Percentiles rank a stretch among this genome's conserved stretches.
phyloP scores from a whole-genome alignment of 768 basidiomycete species.

The Boletellus ananiceps region DNA sequence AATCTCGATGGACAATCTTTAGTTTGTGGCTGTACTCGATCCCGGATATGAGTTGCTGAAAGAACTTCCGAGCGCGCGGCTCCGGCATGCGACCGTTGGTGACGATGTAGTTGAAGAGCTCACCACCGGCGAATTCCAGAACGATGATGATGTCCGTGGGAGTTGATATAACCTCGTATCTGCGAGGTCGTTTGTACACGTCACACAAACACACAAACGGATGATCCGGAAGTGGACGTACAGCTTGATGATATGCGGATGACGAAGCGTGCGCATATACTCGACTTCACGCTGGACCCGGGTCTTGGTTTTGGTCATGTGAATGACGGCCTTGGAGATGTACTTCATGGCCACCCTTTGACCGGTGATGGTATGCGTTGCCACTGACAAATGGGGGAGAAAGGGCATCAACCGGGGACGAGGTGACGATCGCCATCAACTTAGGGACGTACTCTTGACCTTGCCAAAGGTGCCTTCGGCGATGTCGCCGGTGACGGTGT shows the following conservation, averaged over 20 bases:
- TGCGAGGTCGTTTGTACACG: slow-evolving; percentile 22
- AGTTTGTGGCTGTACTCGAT: slow-evolving; percentile 96
- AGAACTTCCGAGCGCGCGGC: slow-evolving; percentile 83
- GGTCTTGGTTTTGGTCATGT: slow-evolving; percentile 85
- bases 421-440: slow-evolving; percentile 12
- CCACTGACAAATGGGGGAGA: slow-evolving; percentile 54
- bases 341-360: slow-evolving; percentile 98
- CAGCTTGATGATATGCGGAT: slow-evolving; percentile 98
- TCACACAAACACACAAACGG: slow-evolving; percentile 3
- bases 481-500: slow-evolving; percentile 81
- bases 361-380: slow-evolving; percentile 88
- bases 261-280: slow-evolving; percentile 89
- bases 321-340: slow-evolving; percentile 91
- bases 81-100: slow-evolving; percentile 90
- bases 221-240: slow-evolving; percentile 34
- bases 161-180: slow-evolving; percentile 88
- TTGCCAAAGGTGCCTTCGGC: slow-evolving; percentile 98
- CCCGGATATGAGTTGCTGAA: slow-evolving; percentile 97
- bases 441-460: slow-evolving; percentile 81
- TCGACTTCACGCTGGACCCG: slow-evolving; percentile 94
- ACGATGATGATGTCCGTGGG: slow-evolving; percentile 97
- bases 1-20: slow-evolving; percentile 96
- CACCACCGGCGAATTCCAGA: slow-evolving; percentile 92
- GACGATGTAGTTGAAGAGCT: slow-evolving; percentile 98
- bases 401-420: slow-evolving; percentile 12